Evolutionary conservation across 2,329 filamentous ascomycete species (phyloP).

Genomic region (Paecilomyces formosus): DNA sequence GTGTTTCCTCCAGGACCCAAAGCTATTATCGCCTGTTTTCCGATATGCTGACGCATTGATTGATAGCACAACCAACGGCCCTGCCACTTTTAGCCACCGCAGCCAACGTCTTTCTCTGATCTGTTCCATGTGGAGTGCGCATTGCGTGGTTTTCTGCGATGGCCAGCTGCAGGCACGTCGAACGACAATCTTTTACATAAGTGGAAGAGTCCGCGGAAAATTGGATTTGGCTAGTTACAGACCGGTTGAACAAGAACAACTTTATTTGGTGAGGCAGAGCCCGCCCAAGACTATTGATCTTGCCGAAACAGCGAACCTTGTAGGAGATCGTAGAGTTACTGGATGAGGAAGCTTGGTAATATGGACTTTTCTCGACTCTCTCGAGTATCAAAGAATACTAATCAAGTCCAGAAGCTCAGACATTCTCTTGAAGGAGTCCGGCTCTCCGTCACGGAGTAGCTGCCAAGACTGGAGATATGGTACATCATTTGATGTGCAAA

Average conservation of each 20-base stretch:
- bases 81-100: neutral
- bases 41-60: neutral
- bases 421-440: neutral
- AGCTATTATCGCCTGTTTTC: neutral
- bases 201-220: neutral
- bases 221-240: neutral
- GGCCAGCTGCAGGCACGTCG: neutral
- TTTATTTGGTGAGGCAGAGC: neutral
- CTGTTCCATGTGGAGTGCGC: neutral
- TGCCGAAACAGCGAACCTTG: neutral
- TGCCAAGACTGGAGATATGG: neutral
- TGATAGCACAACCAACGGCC: neutral
- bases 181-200: neutral
- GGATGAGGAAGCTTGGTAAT: neutral
- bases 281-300: neutral
- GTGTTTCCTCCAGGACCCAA: no score
- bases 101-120: neutral
- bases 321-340: neutral
- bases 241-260: neutral
- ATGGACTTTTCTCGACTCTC: neutral
- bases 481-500: neutral
- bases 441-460: neutral
- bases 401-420: neutral
- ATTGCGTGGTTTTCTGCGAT: neutral
- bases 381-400: neutral